Percentiles rank a stretch among this genome's conserved stretches.
Evolutionary conservation across 1,139 yeast genomes (phyloP).

Genomic region (Debaryomyces udenii): DNA sequence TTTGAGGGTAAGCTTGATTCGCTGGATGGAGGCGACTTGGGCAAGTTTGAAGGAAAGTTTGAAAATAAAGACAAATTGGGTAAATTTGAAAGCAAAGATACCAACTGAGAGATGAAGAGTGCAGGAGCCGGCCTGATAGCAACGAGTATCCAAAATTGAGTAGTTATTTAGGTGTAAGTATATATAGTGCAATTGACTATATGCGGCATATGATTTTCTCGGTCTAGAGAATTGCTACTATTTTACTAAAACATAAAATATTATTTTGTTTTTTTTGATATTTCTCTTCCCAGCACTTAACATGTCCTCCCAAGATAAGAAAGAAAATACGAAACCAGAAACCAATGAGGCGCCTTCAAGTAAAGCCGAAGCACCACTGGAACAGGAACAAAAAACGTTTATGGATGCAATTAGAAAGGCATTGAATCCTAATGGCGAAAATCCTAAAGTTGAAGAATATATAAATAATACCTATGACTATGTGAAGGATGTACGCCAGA

Average conservation of each 20-base stretch:
- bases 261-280: background rate
- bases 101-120: background rate
- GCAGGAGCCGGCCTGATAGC: background rate
- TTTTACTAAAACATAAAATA: background rate
- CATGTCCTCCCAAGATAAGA: background rate
- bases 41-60: constrained; percentile 19
- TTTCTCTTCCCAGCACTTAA: background rate
- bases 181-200: background rate
- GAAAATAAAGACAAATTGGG: constrained; percentile 13
- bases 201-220: constrained; percentile 7
- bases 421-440: constrained; percentile 34
- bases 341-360: constrained; percentile 14
- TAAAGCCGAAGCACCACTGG: constrained; percentile 17
- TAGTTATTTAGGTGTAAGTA: background rate
- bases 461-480: constrained; percentile 35
- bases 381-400: constrained; percentile 23
- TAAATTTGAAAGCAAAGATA: constrained; percentile 19
- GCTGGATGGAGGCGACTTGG: constrained; percentile 11
- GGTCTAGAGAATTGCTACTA: background rate
- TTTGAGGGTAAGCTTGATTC: constrained; percentile 20
- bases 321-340: background rate
- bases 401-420: constrained; percentile 19
- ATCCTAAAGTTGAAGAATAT: constrained; percentile 32
- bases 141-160: background rate
- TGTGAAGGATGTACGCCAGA: constrained; percentile 29